Conservation (phyloP, 2,329 filamentous ascomycete genomes). For the Aureobasidium sp. region DNA sequence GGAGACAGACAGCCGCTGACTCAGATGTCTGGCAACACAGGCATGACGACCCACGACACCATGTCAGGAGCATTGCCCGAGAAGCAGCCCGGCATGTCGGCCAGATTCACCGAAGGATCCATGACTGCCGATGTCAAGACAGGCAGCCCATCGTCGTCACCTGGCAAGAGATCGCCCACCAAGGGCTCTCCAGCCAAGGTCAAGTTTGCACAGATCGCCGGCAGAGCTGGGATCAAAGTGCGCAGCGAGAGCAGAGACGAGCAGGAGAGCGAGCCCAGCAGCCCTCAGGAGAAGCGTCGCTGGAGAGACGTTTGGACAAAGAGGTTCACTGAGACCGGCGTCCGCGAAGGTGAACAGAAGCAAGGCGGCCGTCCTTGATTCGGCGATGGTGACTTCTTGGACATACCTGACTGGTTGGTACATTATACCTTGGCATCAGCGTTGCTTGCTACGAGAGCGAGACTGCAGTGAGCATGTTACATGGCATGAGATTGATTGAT, state of each 20-base stretch:
- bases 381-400: background rate
- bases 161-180: slow-evolving; percentile 16
- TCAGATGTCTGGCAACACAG: slow-evolving; percentile 9
- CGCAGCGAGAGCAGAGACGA: slow-evolving; percentile 18
- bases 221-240: slow-evolving; percentile 35
- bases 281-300: slow-evolving; percentile 23
- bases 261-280: slow-evolving; percentile 16
- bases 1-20: slow-evolving; percentile 14
- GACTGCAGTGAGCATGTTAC: background rate
- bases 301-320: slow-evolving; percentile 28
- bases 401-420: background rate
- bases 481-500: background rate
- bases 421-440: background rate
- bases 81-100: background rate
- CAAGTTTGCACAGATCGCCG: slow-evolving; percentile 40
- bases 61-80: slow-evolving; percentile 3
- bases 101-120: slow-evolving; percentile 15
- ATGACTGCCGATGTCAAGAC: slow-evolving; percentile 13
- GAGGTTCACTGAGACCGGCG: slow-evolving; percentile 15
- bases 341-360: slow-evolving; percentile 5
- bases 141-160: slow-evolving; percentile 12
- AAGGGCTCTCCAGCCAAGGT: slow-evolving; percentile 36
- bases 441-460: background rate
- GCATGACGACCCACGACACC: slow-evolving; percentile 5
- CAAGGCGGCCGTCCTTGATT: slow-evolving; percentile 4